Percentiles rank a stretch among this genome's conserved stretches.
Evolutionary conservation across 2,329 filamentous ascomycete species (phyloP).

Genomic region (Chaetothyriales sp.): DNA sequence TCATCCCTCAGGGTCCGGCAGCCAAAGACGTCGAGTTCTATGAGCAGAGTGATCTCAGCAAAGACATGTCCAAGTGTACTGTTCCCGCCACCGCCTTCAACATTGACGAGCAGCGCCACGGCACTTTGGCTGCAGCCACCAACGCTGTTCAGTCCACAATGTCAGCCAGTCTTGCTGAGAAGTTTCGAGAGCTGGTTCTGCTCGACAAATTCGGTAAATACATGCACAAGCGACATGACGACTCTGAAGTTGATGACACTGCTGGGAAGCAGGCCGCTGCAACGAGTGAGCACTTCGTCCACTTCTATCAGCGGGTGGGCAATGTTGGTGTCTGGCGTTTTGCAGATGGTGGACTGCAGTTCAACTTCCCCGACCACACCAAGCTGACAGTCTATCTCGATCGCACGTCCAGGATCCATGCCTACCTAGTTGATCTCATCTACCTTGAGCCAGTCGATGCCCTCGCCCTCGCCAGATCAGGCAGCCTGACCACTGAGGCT

Average conservation of each 20-base stretch:
- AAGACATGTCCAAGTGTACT: constrained; percentile 29
- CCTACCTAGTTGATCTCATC: constrained; percentile 32
- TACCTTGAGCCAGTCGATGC: constrained; percentile 35
- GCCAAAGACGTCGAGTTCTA: constrained; percentile 33
- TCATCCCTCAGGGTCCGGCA: constrained; percentile 25
- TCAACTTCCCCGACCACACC: constrained; percentile 41
- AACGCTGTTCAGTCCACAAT: constrained; percentile 17
- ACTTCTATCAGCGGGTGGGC: constrained; percentile 38
- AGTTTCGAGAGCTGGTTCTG: constrained; percentile 35
- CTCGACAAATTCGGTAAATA: constrained; percentile 40
- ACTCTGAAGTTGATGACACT: constrained; percentile 20
- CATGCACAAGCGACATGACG: constrained; percentile 36
- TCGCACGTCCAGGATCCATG: constrained; percentile 8
- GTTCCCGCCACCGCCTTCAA: constrained; percentile 28
- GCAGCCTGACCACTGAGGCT: constrained; percentile 28
- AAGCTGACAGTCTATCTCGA: constrained; percentile 33
- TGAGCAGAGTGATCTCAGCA: constrained; percentile 29
- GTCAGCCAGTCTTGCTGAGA: constrained; percentile 29
- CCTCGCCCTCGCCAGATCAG: constrained; percentile 28
- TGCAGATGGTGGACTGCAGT: constrained; percentile 36
- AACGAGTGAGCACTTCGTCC: constrained; percentile 30
- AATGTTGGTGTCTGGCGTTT: constrained; percentile 43
- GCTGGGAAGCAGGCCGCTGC: constrained; percentile 14
- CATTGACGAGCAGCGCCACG: constrained; percentile 12
- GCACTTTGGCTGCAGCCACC: constrained; percentile 14